Conservation (phyloP, 1,284 basidiomycete genomes). For the Malassezia sp. region DNA sequence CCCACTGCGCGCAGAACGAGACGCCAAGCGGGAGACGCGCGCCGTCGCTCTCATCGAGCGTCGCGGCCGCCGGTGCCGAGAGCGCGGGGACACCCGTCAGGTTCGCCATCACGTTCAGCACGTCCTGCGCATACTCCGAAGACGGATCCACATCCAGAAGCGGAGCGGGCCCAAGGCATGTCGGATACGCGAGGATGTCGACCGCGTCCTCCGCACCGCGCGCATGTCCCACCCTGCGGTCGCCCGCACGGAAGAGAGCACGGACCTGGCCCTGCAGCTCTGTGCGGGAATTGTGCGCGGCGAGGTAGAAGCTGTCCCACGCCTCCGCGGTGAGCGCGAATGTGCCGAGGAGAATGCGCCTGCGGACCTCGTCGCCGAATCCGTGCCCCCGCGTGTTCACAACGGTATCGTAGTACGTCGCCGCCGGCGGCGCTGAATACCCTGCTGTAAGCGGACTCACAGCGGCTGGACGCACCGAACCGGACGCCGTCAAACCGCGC, state of each 20-base stretch:
- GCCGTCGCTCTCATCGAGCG: constrained; percentile 25
- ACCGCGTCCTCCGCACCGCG: constrained; percentile 54
- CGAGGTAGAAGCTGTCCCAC: constrained; percentile 90
- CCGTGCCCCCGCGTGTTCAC: constrained; percentile 50
- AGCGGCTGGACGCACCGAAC: constrained; percentile 52
- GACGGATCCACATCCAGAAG: constrained; percentile 11
- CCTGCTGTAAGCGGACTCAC: background rate
- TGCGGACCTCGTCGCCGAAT: constrained; percentile 76
- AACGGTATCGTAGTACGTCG: background rate
- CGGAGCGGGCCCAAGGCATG: constrained; percentile 33
- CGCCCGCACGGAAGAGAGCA: too few species aligned
- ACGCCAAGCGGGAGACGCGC: constrained; percentile 68
- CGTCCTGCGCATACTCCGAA: constrained; percentile 67
- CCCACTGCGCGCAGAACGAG: constrained; percentile 81
- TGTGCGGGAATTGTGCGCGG: too few species aligned
- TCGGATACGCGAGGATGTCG: constrained; percentile 68
- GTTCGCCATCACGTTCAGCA: constrained; percentile 81
- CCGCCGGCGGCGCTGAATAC: constrained; percentile 47
- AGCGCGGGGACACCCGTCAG: constrained; percentile 77
- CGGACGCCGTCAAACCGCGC: constrained; percentile 76
- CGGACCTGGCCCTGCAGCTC: too few species aligned
- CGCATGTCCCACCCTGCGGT: too few species aligned
- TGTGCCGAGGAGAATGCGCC: constrained; percentile 79
- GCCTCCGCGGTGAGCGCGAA: constrained; percentile 83
- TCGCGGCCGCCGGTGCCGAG: constrained; percentile 56